Conservation (phyloP, 1,284 basidiomycete species). For the Sporisorium iseilematis-ciliati region DNA sequence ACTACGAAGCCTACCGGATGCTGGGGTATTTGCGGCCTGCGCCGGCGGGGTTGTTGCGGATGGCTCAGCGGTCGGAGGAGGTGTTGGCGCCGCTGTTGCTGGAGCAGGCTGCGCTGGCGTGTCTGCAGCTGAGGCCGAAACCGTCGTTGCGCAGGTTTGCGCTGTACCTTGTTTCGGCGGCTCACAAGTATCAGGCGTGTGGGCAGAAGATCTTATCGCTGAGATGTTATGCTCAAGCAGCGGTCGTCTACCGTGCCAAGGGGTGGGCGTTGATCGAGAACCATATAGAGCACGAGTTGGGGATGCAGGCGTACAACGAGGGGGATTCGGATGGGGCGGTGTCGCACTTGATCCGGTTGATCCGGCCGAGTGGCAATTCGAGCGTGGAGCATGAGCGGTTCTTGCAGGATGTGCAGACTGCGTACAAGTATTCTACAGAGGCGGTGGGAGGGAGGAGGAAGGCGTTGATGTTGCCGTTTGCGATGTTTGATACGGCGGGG, state of each 20-base stretch:
- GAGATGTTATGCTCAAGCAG: constrained; percentile 53
- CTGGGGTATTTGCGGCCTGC: constrained; percentile 47
- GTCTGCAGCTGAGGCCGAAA: constrained; percentile 67
- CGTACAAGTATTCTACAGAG: constrained; percentile 70
- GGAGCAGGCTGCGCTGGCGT: constrained; percentile 73
- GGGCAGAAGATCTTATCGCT: constrained; percentile 70
- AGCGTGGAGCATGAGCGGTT: constrained; percentile 69
- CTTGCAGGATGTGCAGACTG: constrained; percentile 72
- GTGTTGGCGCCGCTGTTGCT: constrained; percentile 73
- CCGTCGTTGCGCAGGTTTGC: constrained; percentile 71
- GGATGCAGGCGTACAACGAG: constrained; percentile 73
- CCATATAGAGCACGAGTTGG: constrained; percentile 73
- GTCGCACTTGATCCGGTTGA: constrained; percentile 70
- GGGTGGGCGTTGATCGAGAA: constrained; percentile 72
- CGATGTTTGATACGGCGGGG: constrained; percentile 22
- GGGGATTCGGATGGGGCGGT: constrained; percentile 72
- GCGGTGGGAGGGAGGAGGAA: background rate
- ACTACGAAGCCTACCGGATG: constrained; percentile 58
- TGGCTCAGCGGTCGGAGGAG: constrained; percentile 70
- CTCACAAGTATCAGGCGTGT: constrained; percentile 73
- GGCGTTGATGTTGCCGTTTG: constrained; percentile 3
- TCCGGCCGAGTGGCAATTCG: constrained; percentile 36
- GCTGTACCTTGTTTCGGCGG: constrained; percentile 72
- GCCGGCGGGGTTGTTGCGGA: constrained; percentile 53
- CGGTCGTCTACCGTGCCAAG: constrained; percentile 44